These are phyloP conservation scores for Colletotrichum phormii DNA, from an alignment of 2,329 filamentous ascomycete genomes.

Conservation along the genomic window DNA sequence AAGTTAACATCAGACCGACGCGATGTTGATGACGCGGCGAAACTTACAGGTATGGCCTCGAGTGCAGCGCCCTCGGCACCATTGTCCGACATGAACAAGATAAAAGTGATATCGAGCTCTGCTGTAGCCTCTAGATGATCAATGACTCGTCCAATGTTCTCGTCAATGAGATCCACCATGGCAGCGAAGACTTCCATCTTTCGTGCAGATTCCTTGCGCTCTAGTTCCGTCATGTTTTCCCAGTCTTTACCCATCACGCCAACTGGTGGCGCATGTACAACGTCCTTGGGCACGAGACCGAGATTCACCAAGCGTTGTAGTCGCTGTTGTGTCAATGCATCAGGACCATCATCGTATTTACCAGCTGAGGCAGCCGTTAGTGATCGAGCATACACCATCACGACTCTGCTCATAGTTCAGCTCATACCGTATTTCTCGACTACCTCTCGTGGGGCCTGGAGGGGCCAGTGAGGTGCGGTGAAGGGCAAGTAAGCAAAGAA, in stretches of 20 bases:
- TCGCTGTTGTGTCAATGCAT: slow-evolving; percentile 56
- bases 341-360: slow-evolving; percentile 50
- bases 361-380: neutral
- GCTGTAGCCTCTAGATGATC: slow-evolving; percentile 60
- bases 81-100: slow-evolving; percentile 67
- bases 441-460: slow-evolving; percentile 55
- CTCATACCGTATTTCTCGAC: slow-evolving; percentile 29
- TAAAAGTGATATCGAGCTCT: slow-evolving; percentile 64
- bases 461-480: slow-evolving; percentile 65
- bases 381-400: neutral
- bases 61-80: slow-evolving; percentile 44
- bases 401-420: neutral
- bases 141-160: slow-evolving; percentile 63
- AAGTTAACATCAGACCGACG: neutral
- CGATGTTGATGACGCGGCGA: neutral
- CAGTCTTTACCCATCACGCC: neutral
- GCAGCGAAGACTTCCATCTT: slow-evolving; percentile 63
- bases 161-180: slow-evolving; percentile 68
- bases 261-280: slow-evolving; percentile 37
- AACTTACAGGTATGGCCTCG: slow-evolving; percentile 26
- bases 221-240: slow-evolving; percentile 20
- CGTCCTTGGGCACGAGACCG: slow-evolving; percentile 49
- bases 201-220: slow-evolving; percentile 41
- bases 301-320: slow-evolving; percentile 56
- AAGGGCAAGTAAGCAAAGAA: slow-evolving; percentile 65